Evolutionary conservation across 108 stramenopile genomes (phyloP).

Genomic region (Pseudonitzschia pungens): DNA sequence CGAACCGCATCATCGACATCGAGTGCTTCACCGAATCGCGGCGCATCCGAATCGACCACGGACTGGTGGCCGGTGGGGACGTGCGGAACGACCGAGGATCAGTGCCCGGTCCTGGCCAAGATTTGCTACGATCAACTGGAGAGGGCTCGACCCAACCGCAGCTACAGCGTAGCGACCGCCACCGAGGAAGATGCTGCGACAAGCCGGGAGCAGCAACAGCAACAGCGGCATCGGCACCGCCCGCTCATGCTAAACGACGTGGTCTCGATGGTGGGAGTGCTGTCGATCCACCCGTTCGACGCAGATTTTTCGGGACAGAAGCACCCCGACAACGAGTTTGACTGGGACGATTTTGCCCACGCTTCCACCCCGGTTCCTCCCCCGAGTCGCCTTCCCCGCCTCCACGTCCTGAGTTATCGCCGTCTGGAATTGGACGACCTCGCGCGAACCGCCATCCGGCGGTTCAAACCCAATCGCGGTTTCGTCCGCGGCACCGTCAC

Average conservation of each 20-base stretch:
- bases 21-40: background rate
- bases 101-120: constrained; percentile 54
- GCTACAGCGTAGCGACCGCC: too few species aligned
- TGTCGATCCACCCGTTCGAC: constrained; percentile 45
- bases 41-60: background rate
- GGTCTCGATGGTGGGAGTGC: constrained; percentile 52
- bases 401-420: constrained; percentile 51
- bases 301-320: constrained; percentile 28
- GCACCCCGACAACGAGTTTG: background rate
- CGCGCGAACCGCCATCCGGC: background rate
- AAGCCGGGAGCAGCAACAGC: background rate
- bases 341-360: background rate
- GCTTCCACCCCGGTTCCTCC: constrained; percentile 25
- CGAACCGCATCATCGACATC: background rate
- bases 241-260: constrained; percentile 49
- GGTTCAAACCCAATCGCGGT: background rate
- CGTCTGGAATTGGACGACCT: constrained; percentile 38
- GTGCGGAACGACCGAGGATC: constrained; percentile 12
- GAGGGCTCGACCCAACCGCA: too few species aligned
- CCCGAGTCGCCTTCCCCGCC: constrained; percentile 52
- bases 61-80: constrained; percentile 41
- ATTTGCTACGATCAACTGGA: constrained; percentile 48
- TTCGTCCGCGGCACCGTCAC: background rate
- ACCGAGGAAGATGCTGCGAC: background rate
- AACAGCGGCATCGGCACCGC: background rate